Evolutionary conservation across 306 rosid genomes (phyloP), one percentile per base, ranked within the genome.

Genomic region (Astragalus membranaceus): DNA sequence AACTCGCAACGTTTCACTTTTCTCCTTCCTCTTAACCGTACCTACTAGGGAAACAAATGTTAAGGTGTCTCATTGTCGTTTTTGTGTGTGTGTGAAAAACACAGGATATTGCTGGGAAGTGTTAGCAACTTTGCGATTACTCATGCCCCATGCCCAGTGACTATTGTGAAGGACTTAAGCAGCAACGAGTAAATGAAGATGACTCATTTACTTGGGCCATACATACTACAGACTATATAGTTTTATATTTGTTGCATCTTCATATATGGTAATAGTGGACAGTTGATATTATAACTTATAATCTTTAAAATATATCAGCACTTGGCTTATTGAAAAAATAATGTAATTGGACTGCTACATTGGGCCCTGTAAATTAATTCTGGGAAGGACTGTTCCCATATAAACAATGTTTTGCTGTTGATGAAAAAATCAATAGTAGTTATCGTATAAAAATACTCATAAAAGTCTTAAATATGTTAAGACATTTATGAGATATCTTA

Each of bases 51-150:
- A 46, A 12, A 46, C n/a, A 12, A 46, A 11, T 46, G 11, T 9
- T 14, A 13, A 0, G 6, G 4, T 14, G 10, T 6, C 4, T 43
- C 30, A 4, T 26, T 0, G 9, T 16, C 14, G 7, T 30, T 65
- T 12, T 54, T 44, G 42, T 6, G 6, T 33, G 37, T 41, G 11
- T 44, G 35, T n/a, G 0, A 5, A 46, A 20, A 41, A 51, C 67
- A 80, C 82, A 93, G 98, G 92, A 84, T 90, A 54, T 10, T 93
- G 29, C 9, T 93, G 72, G 98, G 97, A 76, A 90, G 97, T 80
- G 96, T 93, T 46, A 93, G 98, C 94, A 87, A 85, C 86, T 83
- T 82, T 67, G 82, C 88, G 78, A 58, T 88, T 29, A 47, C 78
- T 1, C 80, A 90, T 57, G 88, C 97, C 49, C 30, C 96, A 52